phyloP scores from a whole-genome alignment of 225 moss, liverwort and hornwort species.

The Bryum argenteum region DNA sequence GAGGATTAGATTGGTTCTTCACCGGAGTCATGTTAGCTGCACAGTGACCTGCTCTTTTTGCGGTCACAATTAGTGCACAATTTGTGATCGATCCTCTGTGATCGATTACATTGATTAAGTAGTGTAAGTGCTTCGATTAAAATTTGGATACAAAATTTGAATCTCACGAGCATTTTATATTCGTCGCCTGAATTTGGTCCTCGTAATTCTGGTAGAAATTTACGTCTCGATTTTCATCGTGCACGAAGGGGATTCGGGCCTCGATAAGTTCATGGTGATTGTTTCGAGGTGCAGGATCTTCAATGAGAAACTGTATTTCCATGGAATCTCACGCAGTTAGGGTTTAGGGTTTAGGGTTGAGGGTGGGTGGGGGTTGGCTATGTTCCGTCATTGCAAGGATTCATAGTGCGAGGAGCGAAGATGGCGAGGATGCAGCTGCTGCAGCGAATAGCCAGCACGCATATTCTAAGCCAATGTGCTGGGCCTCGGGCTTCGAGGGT shows the following conservation, averaged over 20 bases:
- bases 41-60: background rate
- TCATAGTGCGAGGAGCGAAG: slow-evolving; percentile 4
- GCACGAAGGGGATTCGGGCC: background rate
- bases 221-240: background rate
- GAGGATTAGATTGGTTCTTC: background rate
- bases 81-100: background rate
- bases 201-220: background rate
- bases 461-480: slow-evolving; percentile 16
- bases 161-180: background rate
- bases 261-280: background rate
- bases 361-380: slow-evolving; percentile 3
- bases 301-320: background rate
- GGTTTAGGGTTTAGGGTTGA: background rate
- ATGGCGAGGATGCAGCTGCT: slow-evolving; percentile 41
- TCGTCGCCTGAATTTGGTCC: background rate
- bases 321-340: slow-evolving; percentile 9
- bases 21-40: background rate
- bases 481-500: slow-evolving; percentile 14
- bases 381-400: slow-evolving; percentile 14
- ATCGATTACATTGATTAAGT: background rate
- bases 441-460: slow-evolving; percentile 32
- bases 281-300: slow-evolving; percentile 28
- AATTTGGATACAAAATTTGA: background rate
- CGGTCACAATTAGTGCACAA: background rate
- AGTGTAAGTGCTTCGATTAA: background rate